Base-by-base conservation (phyloP, 495 filamentous ascomycete genomes). In the Penicillium parvum region DNA sequence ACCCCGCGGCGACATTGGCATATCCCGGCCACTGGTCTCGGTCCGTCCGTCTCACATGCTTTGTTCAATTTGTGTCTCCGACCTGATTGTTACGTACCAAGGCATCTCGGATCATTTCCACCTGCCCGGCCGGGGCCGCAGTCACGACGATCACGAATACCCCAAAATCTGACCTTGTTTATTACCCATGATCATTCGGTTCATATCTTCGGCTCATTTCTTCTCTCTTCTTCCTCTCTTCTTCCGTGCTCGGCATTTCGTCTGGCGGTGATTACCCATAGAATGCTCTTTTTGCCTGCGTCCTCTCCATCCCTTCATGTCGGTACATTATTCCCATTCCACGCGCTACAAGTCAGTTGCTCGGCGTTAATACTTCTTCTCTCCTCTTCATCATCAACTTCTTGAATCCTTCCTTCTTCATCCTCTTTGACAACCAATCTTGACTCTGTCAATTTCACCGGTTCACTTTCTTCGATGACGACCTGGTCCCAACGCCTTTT, bases 121-220 rank as follows among this genome's bases (percentile, higher is more conserved):
- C 21, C 16, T 11, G 19, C 23, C 32, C 7, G 41, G 51, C 54
- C 52, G 46, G 54, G 52, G 49, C 55, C 63, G 63, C 60, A 64
- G 67, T 63, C 58, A 69, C 62, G 65, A 72, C 62, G 66, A 69
- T 71, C 49, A 74, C 59, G 70, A 71, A 55, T 60, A 30, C 43
- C 54, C 46, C 32, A 58, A 61, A 61, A 58, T 58, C 40, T 55
- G 51, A 50, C 45, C 45, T 53, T 58, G 58, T 63, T 63, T 59
- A 63, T 62, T 64, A 53, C 59, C 61, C 58, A 61, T 50, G 55
- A 53, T 32, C 54, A 30, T 50, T 55, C 43, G 43, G 50, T 53
- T 51, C 39, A 55, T 63, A 46, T 53, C 46, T 43, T 49, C 43
- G 37, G 38, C 38, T 60, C 42, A 41, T 48, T 52, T 51, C 50